A percentile compares a stretch with the other conserved stretches of the same genome.
Evolutionary conservation across 2,329 filamentous ascomycete genomes (phyloP).

Genomic region (Sporothrix sp.): DNA sequence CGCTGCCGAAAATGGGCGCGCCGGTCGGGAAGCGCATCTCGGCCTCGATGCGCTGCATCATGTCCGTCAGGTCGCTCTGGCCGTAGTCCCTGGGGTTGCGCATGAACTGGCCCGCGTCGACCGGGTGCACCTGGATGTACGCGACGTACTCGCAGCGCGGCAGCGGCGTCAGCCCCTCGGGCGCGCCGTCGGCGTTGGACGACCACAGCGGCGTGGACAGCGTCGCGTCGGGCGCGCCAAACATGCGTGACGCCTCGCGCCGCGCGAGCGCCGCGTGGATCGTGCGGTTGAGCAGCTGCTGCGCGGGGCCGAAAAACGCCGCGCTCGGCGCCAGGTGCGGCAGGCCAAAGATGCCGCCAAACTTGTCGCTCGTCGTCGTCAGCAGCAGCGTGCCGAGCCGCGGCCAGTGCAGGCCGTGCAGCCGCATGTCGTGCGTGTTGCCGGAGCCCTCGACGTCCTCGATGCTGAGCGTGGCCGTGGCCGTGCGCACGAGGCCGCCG

Average conservation of each 20-base stretch:
- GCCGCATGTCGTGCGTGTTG: conserved; percentile 66
- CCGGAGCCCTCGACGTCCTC: conserved; percentile 61
- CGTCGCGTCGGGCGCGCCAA: conserved; percentile 49
- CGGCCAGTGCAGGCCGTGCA: conserved; percentile 81
- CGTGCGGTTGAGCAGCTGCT: conserved; percentile 62
- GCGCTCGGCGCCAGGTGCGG: conserved; percentile 64
- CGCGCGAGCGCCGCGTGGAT: conserved; percentile 57
- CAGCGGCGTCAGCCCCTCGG: conserved; percentile 47
- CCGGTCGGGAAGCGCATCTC: conserved; percentile 54
- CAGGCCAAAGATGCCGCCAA: conserved; percentile 80
- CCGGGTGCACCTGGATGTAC: conserved; percentile 67
- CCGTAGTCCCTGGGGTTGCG: no score
- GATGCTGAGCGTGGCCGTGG: conserved; percentile 60
- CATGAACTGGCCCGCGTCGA: conserved; percentile 30
- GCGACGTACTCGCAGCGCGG: conserved; percentile 85
- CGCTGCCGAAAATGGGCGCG: conserved; percentile 38
- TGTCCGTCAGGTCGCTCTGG: conserved; percentile 19
- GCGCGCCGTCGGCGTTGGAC: conserved; percentile 52
- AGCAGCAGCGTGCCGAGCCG: conserved; percentile 70
- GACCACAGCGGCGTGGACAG: conserved; percentile 59
- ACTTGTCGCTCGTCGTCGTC: conserved; percentile 88
- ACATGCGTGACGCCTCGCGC: conserved; percentile 47
- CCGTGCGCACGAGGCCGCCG: conserved; percentile 54
- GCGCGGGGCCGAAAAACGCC: conserved; percentile 47
- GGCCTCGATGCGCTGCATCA: conserved; percentile 41